phyloP scores from a whole-genome alignment of 805 yeast genomes.

The Candida sphagnicola region DNA sequence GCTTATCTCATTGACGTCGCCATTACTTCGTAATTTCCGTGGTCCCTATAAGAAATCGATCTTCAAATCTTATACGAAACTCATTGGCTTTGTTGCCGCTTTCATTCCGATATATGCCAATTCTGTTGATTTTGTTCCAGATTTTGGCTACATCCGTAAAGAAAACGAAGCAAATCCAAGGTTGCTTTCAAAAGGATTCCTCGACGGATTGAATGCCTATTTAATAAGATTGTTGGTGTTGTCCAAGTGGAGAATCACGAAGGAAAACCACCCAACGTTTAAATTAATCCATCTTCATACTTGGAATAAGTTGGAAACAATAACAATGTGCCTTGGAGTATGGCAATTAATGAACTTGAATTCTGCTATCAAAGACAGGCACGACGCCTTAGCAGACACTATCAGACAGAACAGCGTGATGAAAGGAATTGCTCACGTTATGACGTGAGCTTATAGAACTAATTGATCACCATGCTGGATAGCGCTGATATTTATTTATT shows the following conservation, averaged over 20 bases:
- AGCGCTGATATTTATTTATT: too few species aligned
- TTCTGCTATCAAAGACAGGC: constrained; percentile 22
- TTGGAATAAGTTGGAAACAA: constrained; percentile 32
- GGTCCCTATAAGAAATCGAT: constrained; percentile 5
- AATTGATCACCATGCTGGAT: too few species aligned
- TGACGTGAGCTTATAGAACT: constrained; percentile 10
- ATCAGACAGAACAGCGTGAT: constrained; percentile 14
- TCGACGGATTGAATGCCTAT: constrained; percentile 29
- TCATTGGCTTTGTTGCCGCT: constrained; percentile 33
- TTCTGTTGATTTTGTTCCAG: constrained; percentile 17
- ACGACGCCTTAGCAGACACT: constrained; percentile 13
- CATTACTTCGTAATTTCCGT: constrained; percentile 16
- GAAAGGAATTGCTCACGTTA: constrained; percentile 16
- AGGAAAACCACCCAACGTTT: constrained; percentile 36
- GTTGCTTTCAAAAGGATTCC: constrained; percentile 19
- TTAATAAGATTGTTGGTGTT: constrained; percentile 30
- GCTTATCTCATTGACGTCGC: constrained; percentile 31
- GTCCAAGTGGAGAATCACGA: constrained; percentile 39
- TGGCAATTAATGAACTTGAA: constrained; percentile 36
- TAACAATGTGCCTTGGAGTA: constrained; percentile 31
- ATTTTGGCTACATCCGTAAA: constrained; percentile 11
- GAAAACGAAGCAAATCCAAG: constrained; percentile 13
- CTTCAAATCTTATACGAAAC: constrained; percentile 31
- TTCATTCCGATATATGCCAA: constrained; percentile 22
- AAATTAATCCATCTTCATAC: constrained; percentile 18